phyloP scores from a whole-genome alignment of 257 asterid species.

The Solanum piurae region DNA sequence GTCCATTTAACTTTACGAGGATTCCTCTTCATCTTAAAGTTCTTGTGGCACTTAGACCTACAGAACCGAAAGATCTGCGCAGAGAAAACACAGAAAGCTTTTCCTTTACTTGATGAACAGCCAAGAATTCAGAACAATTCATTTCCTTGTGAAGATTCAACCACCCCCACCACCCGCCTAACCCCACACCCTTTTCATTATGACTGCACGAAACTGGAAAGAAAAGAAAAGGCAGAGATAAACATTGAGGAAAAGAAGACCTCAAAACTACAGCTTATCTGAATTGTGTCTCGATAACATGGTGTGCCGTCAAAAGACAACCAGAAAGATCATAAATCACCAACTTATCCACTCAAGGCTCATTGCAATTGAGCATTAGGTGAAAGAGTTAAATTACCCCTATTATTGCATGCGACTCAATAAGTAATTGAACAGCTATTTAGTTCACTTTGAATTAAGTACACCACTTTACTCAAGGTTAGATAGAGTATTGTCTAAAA shows the following conservation, averaged over 20 bases:
- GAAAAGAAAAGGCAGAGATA: background rate
- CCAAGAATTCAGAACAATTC: background rate
- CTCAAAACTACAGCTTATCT: background rate
- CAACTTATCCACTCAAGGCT: background rate
- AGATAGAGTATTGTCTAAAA: background rate
- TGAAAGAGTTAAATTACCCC: background rate
- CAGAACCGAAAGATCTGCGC: conserved; percentile 33
- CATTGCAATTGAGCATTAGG: background rate
- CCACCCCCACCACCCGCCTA: background rate
- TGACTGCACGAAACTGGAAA: background rate
- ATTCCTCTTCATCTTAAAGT: conserved; percentile 94
- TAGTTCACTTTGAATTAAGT: background rate
- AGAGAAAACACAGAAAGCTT: background rate
- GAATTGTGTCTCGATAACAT: background rate
- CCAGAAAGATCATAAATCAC: background rate
- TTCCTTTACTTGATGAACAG: background rate
- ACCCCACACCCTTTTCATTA: background rate
- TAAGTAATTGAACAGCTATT: background rate
- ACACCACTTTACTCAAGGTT: background rate
- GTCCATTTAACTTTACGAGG: conserved; percentile 96
- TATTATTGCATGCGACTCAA: background rate
- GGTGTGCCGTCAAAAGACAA: background rate
- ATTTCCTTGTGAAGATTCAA: background rate
- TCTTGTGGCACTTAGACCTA: conserved; percentile 56
- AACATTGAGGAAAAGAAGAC: background rate